Evolutionary conservation across 2,329 filamentous ascomycete genomes (phyloP).

Genomic region (Fusarium kyushuense): DNA sequence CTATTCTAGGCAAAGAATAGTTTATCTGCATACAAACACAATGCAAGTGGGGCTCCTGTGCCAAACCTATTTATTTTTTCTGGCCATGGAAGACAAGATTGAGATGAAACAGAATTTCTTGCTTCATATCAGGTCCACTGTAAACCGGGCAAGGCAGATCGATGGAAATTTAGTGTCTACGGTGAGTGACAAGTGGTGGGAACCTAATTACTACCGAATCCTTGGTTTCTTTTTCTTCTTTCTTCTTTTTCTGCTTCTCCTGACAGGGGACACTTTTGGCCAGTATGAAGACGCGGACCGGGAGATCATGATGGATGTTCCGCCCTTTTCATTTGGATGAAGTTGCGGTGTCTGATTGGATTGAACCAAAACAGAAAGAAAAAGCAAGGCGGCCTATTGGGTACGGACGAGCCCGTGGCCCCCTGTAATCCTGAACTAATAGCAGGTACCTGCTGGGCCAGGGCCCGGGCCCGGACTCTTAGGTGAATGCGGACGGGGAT

Average conservation of each 20-base stretch:
- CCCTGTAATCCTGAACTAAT: slow-evolving; percentile 7
- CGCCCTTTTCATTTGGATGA: slow-evolving; percentile 26
- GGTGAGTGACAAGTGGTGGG: slow-evolving; percentile 14
- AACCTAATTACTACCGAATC: slow-evolving; percentile 30
- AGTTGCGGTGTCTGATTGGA: slow-evolving; percentile 33
- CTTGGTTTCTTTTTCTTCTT: background rate
- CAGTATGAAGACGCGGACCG: slow-evolving; percentile 13
- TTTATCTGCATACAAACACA: slow-evolving; percentile 22
- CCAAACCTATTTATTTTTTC: slow-evolving; percentile 1
- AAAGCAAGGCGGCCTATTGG: slow-evolving; percentile 29
- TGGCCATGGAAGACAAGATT: background rate
- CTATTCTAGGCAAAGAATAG: slow-evolving; percentile 22
- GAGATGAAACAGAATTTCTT: slow-evolving; percentile 11
- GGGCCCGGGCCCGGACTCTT: slow-evolving; percentile 28
- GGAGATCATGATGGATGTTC: slow-evolving; percentile 27
- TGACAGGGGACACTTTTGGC: slow-evolving; percentile 18
- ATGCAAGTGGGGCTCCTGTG: slow-evolving; percentile 24
- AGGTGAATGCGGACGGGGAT: background rate
- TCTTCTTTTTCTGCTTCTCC: slow-evolving; percentile 7
- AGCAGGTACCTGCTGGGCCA: background rate
- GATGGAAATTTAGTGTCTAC: background rate
- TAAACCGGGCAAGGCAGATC: background rate
- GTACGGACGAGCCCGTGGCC: slow-evolving; percentile 23
- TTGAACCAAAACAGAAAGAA: background rate
- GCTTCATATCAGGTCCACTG: background rate